Evolutionary conservation across 108 stramenopile species (phyloP), one percentile per base, ranked within the genome.

Genomic region (Asterionellopsis glacialis): DNA sequence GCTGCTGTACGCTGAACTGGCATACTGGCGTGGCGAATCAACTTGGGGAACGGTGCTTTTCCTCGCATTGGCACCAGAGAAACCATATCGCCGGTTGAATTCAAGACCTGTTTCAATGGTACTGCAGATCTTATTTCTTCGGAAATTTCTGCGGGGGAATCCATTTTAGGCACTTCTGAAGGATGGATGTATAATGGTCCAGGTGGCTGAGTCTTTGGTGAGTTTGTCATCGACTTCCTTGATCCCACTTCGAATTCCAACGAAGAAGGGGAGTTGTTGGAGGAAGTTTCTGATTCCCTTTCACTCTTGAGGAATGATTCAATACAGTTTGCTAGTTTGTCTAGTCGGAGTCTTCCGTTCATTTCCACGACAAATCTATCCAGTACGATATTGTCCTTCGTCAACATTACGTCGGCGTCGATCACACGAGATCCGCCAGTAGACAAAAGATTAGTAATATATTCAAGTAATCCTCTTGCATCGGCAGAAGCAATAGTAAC

Each of bases 371-470:
- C 58, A 48, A 71, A 71, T 55, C 75, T 58, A 62, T 76, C 75
- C 64, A 72, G 54, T 1, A 63, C 70, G 26, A 72, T 72, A 16
- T 45, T 47, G 28, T 72, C 70, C 9, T 24, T 54, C 12, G 45
- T 73, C 16, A 69, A 28, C 74, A 75, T 75, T 0, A 75, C 74
- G 51, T 75, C 74, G 18, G 74, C 74, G 38, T 75, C 74, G 2
- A 75, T 10, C 3, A 69, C 74, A 11, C 74, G 15, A 11, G 61
- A 52, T 0, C 68, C 67, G 11, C 68, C 74, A n/a, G 68, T 75
- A 15, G 50, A 26, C 9, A 75, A 25, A 16, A 69, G 39, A 18
- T 45, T 58, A 6, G 74, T 69, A 26, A 75, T 64, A 52, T 57
- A 75, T 64, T 75, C 74, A 5, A 75, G 61, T 11, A 75, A 42